Evolutionary conservation across 225 moss, liverwort and hornwort species (phyloP).

Genomic region (Takakia lepidozioides): DNA sequence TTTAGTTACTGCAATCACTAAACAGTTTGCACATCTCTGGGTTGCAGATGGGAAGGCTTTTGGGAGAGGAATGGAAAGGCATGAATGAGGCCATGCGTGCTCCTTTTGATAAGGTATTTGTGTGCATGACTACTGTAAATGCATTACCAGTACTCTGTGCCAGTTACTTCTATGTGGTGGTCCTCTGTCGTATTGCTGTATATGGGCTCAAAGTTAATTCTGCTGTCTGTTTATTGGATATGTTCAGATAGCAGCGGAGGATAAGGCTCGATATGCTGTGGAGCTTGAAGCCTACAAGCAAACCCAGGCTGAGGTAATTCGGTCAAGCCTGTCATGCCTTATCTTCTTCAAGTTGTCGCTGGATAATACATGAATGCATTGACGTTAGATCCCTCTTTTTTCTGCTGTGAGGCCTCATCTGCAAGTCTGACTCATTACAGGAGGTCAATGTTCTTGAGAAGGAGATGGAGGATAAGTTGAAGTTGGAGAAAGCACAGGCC

Average conservation of each 20-base stretch:
- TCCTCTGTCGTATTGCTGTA: no score
- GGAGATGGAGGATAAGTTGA: conserved; percentile 44
- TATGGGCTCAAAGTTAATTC: no score
- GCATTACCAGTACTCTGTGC: no score
- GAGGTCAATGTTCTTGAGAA: conserved; percentile 48
- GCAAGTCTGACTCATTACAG: conserved; percentile 31
- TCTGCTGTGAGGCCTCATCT: no score
- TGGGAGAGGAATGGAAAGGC: conserved; percentile 87
- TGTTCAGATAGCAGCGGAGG: conserved; percentile 60
- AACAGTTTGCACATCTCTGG: no score
- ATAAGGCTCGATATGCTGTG: conserved; percentile 61
- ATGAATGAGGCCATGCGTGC: conserved; percentile 39
- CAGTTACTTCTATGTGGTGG: no score
- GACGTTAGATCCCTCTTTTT: no score
- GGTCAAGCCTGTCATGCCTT: background rate
- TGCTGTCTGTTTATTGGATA: no score
- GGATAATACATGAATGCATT: no score
- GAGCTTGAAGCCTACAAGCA: conserved; percentile 80
- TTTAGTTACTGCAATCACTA: no score
- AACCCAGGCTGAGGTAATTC: conserved; percentile 58
- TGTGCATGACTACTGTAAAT: no score
- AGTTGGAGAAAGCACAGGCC: conserved; percentile 57
- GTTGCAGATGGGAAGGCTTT: conserved; percentile 67
- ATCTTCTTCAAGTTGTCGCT: no score
- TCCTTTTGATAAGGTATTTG: conserved; percentile 68